phyloP scores from a whole-genome alignment of 2,329 filamentous ascomycete species.

The Fusarium nodosum region DNA sequence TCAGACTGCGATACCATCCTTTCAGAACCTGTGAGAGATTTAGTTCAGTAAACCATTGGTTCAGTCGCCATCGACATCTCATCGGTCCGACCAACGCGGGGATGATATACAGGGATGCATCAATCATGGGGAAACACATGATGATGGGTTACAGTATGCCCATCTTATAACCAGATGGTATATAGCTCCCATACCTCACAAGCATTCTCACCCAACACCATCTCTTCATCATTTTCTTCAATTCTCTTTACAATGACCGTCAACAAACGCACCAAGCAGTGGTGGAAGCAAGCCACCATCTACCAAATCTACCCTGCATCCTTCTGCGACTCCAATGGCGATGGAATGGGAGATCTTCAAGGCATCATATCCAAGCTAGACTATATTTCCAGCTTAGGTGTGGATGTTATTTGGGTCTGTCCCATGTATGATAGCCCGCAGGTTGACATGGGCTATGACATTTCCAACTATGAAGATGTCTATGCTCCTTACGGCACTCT shows the following conservation, averaged over 20 bases:
- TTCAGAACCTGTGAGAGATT: not conserved
- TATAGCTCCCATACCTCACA: not conserved
- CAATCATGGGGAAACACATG: conserved; percentile 13
- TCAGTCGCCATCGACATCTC: not conserved
- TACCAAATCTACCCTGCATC: conserved; percentile 71
- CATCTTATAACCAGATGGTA: not conserved
- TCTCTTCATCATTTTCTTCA: not conserved
- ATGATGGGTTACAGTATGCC: not conserved
- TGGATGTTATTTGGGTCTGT: conserved; percentile 48
- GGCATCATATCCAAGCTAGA: conserved; percentile 68
- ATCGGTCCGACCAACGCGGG: conserved; percentile 37
- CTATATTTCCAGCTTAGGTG: conserved; percentile 53
- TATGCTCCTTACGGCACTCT: conserved; percentile 47
- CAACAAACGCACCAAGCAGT: conserved; percentile 49
- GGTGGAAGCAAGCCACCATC: conserved; percentile 68
- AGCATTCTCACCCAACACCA: not conserved
- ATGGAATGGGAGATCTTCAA: conserved; percentile 66
- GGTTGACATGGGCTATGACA: conserved; percentile 48
- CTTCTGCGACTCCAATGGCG: conserved; percentile 68
- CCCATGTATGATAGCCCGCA: conserved; percentile 49
- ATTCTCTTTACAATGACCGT: conserved; percentile 37
- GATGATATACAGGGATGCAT: not conserved
- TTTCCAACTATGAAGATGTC: conserved; percentile 47
- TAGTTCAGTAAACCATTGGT: not conserved
- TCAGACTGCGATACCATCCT: not conserved